Evolutionary conservation across 495 filamentous ascomycete species (phyloP).

Genomic region (Trichoderma gamsii): DNA sequence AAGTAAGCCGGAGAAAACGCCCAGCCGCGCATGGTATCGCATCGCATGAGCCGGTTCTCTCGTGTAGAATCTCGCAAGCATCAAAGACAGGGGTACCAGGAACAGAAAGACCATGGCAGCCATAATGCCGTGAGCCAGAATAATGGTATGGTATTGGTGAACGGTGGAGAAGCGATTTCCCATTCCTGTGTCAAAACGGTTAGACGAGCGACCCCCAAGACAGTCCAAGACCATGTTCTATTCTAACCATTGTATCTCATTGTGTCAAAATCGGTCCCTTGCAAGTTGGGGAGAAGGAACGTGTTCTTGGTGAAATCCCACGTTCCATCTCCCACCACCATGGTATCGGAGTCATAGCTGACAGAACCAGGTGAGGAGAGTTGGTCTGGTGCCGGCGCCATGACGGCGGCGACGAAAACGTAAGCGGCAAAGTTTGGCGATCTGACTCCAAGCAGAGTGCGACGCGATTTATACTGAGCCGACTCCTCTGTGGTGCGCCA

Average conservation of each 20-base stretch:
- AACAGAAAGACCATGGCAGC: slow-evolving; percentile 83
- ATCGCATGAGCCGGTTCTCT: slow-evolving; percentile 60
- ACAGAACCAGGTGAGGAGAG: slow-evolving; percentile 75
- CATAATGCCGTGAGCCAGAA: slow-evolving; percentile 77
- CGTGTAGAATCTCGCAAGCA: slow-evolving; percentile 65
- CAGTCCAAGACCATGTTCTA: neutral
- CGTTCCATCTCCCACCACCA: slow-evolving; percentile 85
- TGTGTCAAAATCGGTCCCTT: slow-evolving; percentile 86
- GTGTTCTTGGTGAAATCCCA: slow-evolving; percentile 81
- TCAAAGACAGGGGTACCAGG: slow-evolving; percentile 70
- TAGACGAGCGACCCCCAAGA: neutral
- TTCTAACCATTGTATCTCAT: slow-evolving; percentile 83
- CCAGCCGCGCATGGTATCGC: slow-evolving; percentile 76
- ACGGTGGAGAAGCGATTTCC: slow-evolving; percentile 77
- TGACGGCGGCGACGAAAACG: slow-evolving; percentile 29
- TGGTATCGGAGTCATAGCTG: slow-evolving; percentile 73
- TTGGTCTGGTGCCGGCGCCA: slow-evolving; percentile 43
- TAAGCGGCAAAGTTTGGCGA: neutral
- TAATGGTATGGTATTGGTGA: slow-evolving; percentile 68
- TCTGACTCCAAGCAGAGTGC: neutral
- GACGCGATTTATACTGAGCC: neutral
- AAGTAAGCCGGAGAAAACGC: slow-evolving; percentile 70
- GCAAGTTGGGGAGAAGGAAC: slow-evolving; percentile 80
- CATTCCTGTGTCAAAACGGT: slow-evolving; percentile 59
- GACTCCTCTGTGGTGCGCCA: neutral